These are phyloP conservation scores for Malassezia psittaci DNA, from an alignment of 1,284 basidiomycete genomes.

Conservation along the genomic window DNA sequence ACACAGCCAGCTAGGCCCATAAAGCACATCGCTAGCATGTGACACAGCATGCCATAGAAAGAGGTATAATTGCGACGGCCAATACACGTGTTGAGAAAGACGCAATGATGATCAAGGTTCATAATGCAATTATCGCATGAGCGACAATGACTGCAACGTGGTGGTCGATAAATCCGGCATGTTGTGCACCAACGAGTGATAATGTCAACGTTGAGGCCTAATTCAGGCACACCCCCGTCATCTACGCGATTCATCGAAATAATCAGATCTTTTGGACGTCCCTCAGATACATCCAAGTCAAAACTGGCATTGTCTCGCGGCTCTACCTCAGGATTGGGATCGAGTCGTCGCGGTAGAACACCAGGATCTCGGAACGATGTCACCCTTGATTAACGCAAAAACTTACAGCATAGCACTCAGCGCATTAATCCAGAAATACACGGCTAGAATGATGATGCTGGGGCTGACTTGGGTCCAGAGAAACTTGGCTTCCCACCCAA, in stretches of 20 bases:
- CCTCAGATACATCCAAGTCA: conserved; percentile 2
- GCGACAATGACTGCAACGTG: conserved; percentile 42
- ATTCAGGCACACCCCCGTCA: conserved; percentile 2
- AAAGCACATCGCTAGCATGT: conserved; percentile 4
- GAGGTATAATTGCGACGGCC: conserved; percentile 44
- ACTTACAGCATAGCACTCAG: conserved; percentile 29
- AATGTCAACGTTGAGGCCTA: conserved; percentile 18
- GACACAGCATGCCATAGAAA: conserved; percentile 39
- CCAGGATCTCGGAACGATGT: conserved; percentile 43
- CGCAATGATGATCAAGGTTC: conserved; percentile 47
- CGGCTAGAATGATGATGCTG: conserved; percentile 28
- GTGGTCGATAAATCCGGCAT: conserved; percentile 43
- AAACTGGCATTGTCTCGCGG: conserved; percentile 7
- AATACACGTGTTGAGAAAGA: conserved; percentile 47
- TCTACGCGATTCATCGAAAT: conserved; percentile 23
- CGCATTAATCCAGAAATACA: conserved; percentile 29
- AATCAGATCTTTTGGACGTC: conserved; percentile 22
- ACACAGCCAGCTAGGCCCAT: conserved; percentile 17
- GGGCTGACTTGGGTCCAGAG: conserved; percentile 27
- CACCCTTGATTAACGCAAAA: conserved; percentile 9
- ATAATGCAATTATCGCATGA: conserved; percentile 48
- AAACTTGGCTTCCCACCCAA: conserved; percentile 35
- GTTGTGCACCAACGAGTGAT: conserved; percentile 45
- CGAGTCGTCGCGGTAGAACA: conserved; percentile 39
- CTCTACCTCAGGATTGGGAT: conserved; percentile 39